Percentiles rank a stretch among this genome's conserved stretches.
phyloP scores from a whole-genome alignment of 345 rosid species.

The Draba incana region DNA sequence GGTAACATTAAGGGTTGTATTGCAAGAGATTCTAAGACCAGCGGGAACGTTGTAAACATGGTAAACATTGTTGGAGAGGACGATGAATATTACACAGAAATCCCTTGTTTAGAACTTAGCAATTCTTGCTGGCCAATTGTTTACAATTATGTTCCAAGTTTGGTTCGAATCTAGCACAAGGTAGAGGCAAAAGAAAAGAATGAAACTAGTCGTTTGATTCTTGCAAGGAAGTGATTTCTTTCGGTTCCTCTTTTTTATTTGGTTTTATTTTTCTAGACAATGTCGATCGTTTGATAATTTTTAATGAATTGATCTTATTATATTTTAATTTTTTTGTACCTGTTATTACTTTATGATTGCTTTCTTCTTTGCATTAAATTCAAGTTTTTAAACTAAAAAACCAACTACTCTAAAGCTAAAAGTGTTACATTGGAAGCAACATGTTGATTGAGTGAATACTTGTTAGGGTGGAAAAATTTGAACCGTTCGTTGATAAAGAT shows the following conservation, averaged over 20 bases:
- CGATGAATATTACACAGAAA: not conserved
- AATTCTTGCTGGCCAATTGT: not conserved
- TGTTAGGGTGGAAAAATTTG: too few relatives aligned
- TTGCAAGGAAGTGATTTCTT: too few relatives aligned
- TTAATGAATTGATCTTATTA: too few relatives aligned
- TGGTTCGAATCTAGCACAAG: conserved; percentile 1
- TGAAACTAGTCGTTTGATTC: too few relatives aligned
- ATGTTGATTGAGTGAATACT: too few relatives aligned
- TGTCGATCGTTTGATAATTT: not conserved
- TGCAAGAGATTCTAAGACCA: not conserved
- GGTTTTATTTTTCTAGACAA: not conserved
- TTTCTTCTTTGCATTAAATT: not conserved
- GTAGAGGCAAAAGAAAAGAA: too few relatives aligned
- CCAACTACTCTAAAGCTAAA: not conserved
- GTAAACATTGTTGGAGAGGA: not conserved
- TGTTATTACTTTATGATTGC: not conserved
- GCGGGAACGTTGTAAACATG: not conserved
- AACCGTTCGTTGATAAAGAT: too few relatives aligned
- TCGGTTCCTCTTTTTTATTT: too few relatives aligned
- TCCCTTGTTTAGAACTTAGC: not conserved
- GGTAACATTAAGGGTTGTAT: not conserved
- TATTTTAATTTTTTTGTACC: too few relatives aligned
- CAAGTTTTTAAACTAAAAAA: not conserved
- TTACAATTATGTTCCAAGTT: conserved; percentile 1
- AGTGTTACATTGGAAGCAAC: too few relatives aligned